Base-by-base conservation (phyloP, 805 yeast species). In the Metschnikowia cubensis region DNA sequence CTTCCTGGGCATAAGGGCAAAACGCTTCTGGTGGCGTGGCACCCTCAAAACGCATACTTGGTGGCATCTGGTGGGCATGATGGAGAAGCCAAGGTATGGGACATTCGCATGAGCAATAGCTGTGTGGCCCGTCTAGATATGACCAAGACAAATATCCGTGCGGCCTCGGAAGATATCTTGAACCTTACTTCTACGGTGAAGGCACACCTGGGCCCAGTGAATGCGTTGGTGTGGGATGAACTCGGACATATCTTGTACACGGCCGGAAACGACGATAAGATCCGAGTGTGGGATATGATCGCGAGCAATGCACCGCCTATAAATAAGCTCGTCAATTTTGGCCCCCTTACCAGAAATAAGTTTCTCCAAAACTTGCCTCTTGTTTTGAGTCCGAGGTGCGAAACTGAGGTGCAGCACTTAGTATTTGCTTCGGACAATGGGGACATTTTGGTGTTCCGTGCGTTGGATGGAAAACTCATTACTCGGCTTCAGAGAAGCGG, bases 81-180 rank as follows among this genome's bases (percentile, higher is more conserved):
- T 57, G 97, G 97, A 0, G 84, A 84, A 42, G 83, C 87, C 7
- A 76, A 87, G 47, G 62, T 91, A 0, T 91, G 97, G 97, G 98
- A 91, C 63, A 77, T 89, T 10, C 69, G 98, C 42, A 69, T 86
- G 43, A 80, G 88, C 21, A 73, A 75, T 15, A 77, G 85, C 34
- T 84, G 89, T 59, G 65, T 88, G 21, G 75, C 83, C 40, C 74
- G 82, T 14, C 66, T 89, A 50, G 91, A 89, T 60, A 71, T 81
- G 71, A 65, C 74, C 37, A 67, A 76, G 15, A 76, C 82, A 1
- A 71, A 68, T 42, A 51, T 51, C 48, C 55, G 52, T 21, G 48
- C 51, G 10, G 53, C 56, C 18, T 21, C 21, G 2, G 36, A 41
- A 13, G 59, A 53, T 20, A 25, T 50, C 5, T 61, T 62, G 33